phyloP scores from a whole-genome alignment of 176 grass and related monocot genomes.

The Zoysia pacifica region DNA sequence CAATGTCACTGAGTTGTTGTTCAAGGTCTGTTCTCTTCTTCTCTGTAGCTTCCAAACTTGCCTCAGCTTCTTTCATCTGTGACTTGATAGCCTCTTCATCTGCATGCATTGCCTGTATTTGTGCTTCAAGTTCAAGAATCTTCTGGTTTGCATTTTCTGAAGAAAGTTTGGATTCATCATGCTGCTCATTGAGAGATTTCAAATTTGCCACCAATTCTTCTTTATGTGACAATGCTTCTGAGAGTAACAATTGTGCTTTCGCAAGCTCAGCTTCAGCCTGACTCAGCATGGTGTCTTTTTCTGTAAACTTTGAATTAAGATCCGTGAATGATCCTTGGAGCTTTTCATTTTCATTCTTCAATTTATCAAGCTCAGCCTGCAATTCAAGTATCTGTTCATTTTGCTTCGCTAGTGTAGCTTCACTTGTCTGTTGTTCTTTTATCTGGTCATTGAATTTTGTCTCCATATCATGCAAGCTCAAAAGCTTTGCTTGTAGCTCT shows the following conservation, averaged over 20 bases:
- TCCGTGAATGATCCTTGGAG: constrained; percentile 53
- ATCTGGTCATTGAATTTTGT: constrained; percentile 58
- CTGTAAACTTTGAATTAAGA: constrained; percentile 57
- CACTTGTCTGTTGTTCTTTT: constrained; percentile 49
- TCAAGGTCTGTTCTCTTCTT: constrained; percentile 59
- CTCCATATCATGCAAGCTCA: constrained; percentile 56
- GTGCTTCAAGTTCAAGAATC: constrained; percentile 63
- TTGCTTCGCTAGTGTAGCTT: constrained; percentile 56
- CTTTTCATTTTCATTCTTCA: constrained; percentile 68
- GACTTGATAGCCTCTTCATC: constrained; percentile 57
- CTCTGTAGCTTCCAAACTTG: constrained; percentile 44
- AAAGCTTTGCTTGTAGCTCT: constrained; percentile 57
- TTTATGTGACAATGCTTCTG: constrained; percentile 70
- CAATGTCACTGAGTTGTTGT: constrained; percentile 45
- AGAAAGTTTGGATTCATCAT: constrained; percentile 57
- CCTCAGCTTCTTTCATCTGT: constrained; percentile 53
- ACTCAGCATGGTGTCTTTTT: constrained; percentile 56
- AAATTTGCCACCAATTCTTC: constrained; percentile 65
- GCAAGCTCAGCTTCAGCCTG: constrained; percentile 55
- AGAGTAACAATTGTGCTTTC: constrained; percentile 61
- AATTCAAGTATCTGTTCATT: constrained; percentile 45
- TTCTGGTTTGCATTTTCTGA: constrained; percentile 58
- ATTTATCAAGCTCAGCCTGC: constrained; percentile 44
- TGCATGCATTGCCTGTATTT: constrained; percentile 48
- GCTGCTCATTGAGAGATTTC: constrained; percentile 61